These are phyloP conservation scores for Peniophora sp. DNA, from an alignment of 1,284 basidiomycete species.

Conservation along the genomic window DNA sequence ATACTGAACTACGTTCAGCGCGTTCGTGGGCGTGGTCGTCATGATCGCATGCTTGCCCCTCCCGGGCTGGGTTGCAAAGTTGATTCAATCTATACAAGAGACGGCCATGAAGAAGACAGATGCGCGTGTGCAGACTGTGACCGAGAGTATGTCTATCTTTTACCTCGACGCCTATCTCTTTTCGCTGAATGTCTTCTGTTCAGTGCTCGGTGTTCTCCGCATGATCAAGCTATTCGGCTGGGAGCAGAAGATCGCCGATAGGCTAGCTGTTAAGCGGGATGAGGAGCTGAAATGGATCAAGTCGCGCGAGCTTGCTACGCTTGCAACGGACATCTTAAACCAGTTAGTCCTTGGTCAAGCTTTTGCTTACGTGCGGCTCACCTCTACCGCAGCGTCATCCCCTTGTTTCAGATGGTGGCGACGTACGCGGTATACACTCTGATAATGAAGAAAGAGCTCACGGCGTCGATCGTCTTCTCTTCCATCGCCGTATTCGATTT, in stretches of 20 bases:
- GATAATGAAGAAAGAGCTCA: slow-evolving; percentile 22
- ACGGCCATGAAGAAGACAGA: slow-evolving; percentile 33
- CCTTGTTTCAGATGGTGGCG: slow-evolving; percentile 49
- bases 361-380: slow-evolving; percentile 1
- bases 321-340: slow-evolving; percentile 30
- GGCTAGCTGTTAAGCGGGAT: slow-evolving; percentile 41
- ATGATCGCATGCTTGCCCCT: slow-evolving; percentile 50
- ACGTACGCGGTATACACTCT: slow-evolving; percentile 35
- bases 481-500: slow-evolving; percentile 31
- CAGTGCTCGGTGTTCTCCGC: slow-evolving; percentile 31
- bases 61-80: slow-evolving; percentile 28
- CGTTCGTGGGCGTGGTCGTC: slow-evolving; percentile 42
- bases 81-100: slow-evolving; percentile 21
- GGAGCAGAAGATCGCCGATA: slow-evolving; percentile 38
- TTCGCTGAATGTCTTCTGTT: slow-evolving; percentile 22
- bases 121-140: slow-evolving; percentile 39
- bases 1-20: slow-evolving; percentile 15
- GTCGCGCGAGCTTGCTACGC: slow-evolving; percentile 31
- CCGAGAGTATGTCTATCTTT: slow-evolving; percentile 33
- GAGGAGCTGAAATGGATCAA: slow-evolving; percentile 44
- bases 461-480: slow-evolving; percentile 31
- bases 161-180: neutral
- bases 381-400: slow-evolving; percentile 44
- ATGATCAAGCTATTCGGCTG: slow-evolving; percentile 59
- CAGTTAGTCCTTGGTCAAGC: slow-evolving; percentile 20